Base-by-base conservation (phyloP, 768 basidiomycete species). In the Podaxis sp. region DNA sequence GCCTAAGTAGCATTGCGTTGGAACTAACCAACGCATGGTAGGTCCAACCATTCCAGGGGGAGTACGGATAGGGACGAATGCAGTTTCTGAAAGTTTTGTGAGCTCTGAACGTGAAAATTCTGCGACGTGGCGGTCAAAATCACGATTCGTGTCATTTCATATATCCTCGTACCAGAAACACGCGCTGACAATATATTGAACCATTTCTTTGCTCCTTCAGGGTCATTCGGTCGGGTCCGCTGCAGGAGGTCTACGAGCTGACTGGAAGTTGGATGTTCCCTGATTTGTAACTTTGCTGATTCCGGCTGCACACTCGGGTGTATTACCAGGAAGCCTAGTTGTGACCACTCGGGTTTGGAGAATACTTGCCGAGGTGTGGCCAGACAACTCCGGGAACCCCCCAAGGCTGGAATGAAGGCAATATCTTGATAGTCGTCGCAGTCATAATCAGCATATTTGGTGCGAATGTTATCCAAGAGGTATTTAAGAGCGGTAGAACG, bases 351-450 rank as follows among this genome's bases (percentile, higher is more conserved):
- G 0, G 80, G 71, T 58, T 84, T 82, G 6, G 84, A 82, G 69
- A 87, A 95, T 0, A 95, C 91, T 88, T 95, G 63, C 67, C 80
- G 78, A 13, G 87, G 85, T 46, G 81, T 84, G 2, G 84, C 88
- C 63, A 93, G 70, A 62, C 82, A 80, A 33, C 74, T 66, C n/a
- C 81, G 82, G 15, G 80, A 77, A 4, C 81, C 77, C 17, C 82
- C 77, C 2, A 85, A 67, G 2, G 94, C 87, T 1, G 96, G 96
- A 50, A 99, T 84, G 75, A 92, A 99, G 0, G 89, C 77, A 8
- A 90, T 70, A 26, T 86, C 76, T 3, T 78, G 74, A 65, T 86
- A 90, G 12, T 80, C 69, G 13, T 76, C 70, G n/a, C 85, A 80
- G 49, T 84, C 77, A 65, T 91, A 90, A 44, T 84, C 76, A 1